Conservation (phyloP, 2,329 filamentous ascomycete genomes). For the Sporothrix euskadiensis region DNA sequence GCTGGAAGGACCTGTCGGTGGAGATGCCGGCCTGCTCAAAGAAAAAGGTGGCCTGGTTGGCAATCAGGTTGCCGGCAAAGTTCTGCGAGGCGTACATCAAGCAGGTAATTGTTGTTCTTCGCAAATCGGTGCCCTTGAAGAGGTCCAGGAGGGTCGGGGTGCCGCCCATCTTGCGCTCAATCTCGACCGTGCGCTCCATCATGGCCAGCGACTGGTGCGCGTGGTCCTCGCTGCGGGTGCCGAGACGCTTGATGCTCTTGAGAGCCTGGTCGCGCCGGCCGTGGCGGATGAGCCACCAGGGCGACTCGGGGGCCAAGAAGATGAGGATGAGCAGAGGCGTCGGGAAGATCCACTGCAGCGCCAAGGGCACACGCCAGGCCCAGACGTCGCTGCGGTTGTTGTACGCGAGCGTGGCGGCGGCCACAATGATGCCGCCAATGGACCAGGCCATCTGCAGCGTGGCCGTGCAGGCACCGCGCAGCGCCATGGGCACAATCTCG, state of each 20-base stretch:
- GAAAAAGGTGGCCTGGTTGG: slow-evolving; percentile 24
- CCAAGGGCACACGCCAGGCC: slow-evolving; percentile 47
- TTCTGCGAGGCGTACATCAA: slow-evolving; percentile 55
- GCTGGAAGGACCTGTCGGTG: slow-evolving; percentile 56
- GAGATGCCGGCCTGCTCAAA: slow-evolving; percentile 55
- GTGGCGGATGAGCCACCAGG: slow-evolving; percentile 13
- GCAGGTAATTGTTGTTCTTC: slow-evolving; percentile 38
- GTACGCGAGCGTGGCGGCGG: slow-evolving; percentile 56
- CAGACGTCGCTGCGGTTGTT: slow-evolving; percentile 39
- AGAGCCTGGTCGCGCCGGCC: slow-evolving; percentile 44
- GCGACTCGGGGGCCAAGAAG: slow-evolving; percentile 5
- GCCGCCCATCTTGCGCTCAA: slow-evolving; percentile 41
- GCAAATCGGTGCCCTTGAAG: slow-evolving; percentile 16
- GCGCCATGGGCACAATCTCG: slow-evolving; percentile 60
- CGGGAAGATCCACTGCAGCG: slow-evolving; percentile 54
- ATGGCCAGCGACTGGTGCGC: slow-evolving; percentile 22
- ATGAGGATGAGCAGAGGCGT: slow-evolving; percentile 44
- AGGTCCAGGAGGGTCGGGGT: slow-evolving; percentile 42
- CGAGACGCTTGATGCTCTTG: slow-evolving; percentile 46
- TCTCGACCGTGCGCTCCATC: slow-evolving; percentile 27
- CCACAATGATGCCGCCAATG: slow-evolving; percentile 60
- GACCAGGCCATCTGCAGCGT: slow-evolving; percentile 66
- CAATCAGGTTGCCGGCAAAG: slow-evolving; percentile 22
- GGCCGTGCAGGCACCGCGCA: slow-evolving; percentile 59
- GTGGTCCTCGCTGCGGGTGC: slow-evolving; percentile 38